A percentile compares a stretch with the other conserved stretches of the same genome.
Conservation (phyloP, 495 filamentous ascomycete genomes). For the Terfezia claveryi region DNA sequence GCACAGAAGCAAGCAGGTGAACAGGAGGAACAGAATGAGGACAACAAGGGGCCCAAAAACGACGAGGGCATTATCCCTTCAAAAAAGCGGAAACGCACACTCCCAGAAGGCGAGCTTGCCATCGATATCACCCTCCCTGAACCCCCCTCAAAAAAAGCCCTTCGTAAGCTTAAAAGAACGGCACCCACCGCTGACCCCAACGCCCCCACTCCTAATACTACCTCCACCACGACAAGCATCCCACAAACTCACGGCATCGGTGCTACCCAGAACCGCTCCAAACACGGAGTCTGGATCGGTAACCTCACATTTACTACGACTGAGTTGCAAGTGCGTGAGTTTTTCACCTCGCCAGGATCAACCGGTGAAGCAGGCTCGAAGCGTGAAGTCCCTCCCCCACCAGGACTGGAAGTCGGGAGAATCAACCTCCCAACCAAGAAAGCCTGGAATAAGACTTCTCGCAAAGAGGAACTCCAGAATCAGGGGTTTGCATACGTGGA, state of each 20-base stretch:
- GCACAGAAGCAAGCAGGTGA: not conserved
- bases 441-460: constrained; percentile 45
- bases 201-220: constrained; percentile 18
- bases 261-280: constrained; percentile 31
- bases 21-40: not conserved
- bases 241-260: constrained; percentile 20
- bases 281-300: constrained; percentile 83
- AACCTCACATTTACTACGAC: constrained; percentile 70
- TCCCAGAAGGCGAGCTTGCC: constrained; percentile 43
- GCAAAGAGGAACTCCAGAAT: constrained; percentile 53
- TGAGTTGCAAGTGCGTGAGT: constrained; percentile 45
- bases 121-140: constrained; percentile 74
- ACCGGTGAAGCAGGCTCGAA: constrained; percentile 21
- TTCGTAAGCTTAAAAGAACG: constrained; percentile 59
- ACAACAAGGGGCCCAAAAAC: not conserved
- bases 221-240: constrained; percentile 13
- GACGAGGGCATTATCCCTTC: constrained; percentile 16
- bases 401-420: not conserved
- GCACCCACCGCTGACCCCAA: constrained; percentile 23
- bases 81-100: constrained; percentile 47
- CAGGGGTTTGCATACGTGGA: constrained; percentile 91
- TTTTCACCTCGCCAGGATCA: constrained; percentile 30
- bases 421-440: constrained; percentile 24
- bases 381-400: constrained; percentile 19
- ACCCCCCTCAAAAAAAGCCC: constrained; percentile 78